Conservation (phyloP, 2,329 filamentous ascomycete species). For the Phialocephala sp. region DNA sequence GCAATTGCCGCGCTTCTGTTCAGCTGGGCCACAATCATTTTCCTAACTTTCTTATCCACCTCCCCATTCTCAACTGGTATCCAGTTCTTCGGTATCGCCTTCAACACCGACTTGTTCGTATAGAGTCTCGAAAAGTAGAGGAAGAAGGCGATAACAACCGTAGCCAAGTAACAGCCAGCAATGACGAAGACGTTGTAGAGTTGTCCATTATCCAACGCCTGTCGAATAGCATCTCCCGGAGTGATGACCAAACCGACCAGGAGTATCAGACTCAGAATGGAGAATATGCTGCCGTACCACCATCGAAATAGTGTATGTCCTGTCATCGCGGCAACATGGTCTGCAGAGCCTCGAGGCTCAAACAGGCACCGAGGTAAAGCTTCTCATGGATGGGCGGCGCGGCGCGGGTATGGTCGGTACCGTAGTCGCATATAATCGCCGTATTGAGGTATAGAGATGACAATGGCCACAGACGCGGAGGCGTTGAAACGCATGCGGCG, state of each 20-base stretch:
- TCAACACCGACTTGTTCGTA: slow-evolving; percentile 79
- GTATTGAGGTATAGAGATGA: slow-evolving; percentile 1
- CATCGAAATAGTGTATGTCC: slow-evolving; percentile 66
- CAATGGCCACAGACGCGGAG: slow-evolving; percentile 6
- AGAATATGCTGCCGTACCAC: slow-evolving; percentile 81
- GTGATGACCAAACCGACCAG: slow-evolving; percentile 77
- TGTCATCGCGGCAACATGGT: slow-evolving; percentile 36
- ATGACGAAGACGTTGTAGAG: slow-evolving; percentile 85
- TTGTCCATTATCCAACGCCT: slow-evolving; percentile 70
- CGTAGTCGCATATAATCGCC: background rate
- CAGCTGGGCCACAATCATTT: slow-evolving; percentile 75
- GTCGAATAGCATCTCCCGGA: slow-evolving; percentile 80
- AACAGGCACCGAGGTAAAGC: background rate
- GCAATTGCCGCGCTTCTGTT: slow-evolving; percentile 80
- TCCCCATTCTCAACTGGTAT: slow-evolving; percentile 87
- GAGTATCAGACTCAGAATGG: slow-evolving; percentile 75
- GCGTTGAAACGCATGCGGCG: slow-evolving; percentile 1
- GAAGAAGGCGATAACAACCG: slow-evolving; percentile 71
- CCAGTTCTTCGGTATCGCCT: slow-evolving; percentile 84
- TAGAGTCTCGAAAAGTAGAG: slow-evolving; percentile 87
- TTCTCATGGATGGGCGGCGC: slow-evolving; percentile 2
- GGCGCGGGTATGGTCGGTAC: background rate
- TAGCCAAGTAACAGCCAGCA: slow-evolving; percentile 75
- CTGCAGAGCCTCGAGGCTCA: slow-evolving; percentile 10
- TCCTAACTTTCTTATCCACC: slow-evolving; percentile 74